A percentile compares a stretch with the other conserved stretches of the same genome.
Evolutionary conservation across 805 yeast species (phyloP).

Genomic region (Sporopachydermia lactativora): DNA sequence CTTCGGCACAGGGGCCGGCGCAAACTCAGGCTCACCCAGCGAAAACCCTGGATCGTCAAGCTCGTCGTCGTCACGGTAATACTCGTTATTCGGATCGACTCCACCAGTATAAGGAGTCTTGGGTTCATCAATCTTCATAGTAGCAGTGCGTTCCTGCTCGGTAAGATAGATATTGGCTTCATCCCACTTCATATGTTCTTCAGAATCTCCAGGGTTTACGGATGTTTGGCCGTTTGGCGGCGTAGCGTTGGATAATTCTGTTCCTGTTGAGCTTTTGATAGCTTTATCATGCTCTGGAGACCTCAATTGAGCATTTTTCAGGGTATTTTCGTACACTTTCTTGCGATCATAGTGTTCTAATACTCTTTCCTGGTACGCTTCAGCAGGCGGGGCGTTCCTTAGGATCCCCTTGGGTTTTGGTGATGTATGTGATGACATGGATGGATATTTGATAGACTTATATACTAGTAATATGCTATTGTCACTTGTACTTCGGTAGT

Average conservation of each 20-base stretch:
- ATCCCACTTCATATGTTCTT: constrained; percentile 66
- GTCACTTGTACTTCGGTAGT: too few species aligned
- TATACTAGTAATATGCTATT: too few species aligned
- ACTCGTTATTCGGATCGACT: constrained; percentile 60
- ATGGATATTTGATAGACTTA: too few species aligned
- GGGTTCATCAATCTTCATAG: constrained; percentile 85
- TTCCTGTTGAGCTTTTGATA: constrained; percentile 4
- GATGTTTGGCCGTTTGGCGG: constrained; percentile 22
- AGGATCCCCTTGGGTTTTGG: constrained; percentile 8
- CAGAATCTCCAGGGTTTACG: constrained; percentile 14
- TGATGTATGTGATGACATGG: not conserved
- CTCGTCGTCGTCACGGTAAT: constrained; percentile 58
- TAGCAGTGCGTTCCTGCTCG: constrained; percentile 59
- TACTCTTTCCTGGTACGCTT: constrained; percentile 3
- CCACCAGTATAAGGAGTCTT: constrained; percentile 94
- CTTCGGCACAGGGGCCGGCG: constrained; percentile 9
- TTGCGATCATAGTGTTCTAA: constrained; percentile 27
- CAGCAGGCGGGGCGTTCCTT: constrained; percentile 11
- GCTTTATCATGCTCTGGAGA: constrained; percentile 11
- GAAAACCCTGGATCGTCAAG: constrained; percentile 36
- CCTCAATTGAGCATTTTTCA: constrained; percentile 47
- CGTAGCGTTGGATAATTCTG: constrained; percentile 7
- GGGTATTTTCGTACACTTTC: constrained; percentile 69
- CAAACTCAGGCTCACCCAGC: constrained; percentile 42
- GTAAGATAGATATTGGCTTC: constrained; percentile 59